A percentile compares a stretch with the other conserved stretches of the same genome.
These are phyloP conservation scores for Neofusicoccum ribis DNA, from an alignment of 2,329 filamentous ascomycete genomes.

Conservation along the genomic window DNA sequence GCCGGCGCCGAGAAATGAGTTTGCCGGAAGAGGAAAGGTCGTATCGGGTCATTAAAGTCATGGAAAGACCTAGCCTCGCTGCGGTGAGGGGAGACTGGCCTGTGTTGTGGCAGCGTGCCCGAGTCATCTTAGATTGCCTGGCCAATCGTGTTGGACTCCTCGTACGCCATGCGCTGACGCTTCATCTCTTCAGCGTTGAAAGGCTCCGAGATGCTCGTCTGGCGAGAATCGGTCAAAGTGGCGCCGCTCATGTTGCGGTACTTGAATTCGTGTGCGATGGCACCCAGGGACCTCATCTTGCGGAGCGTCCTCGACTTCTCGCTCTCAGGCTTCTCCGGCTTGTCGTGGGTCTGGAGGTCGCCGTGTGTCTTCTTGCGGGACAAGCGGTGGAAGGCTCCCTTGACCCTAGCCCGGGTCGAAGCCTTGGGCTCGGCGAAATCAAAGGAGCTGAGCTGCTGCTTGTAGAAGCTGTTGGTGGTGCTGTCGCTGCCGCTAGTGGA, in stretches of 20 bases:
- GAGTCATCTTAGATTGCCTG: constrained; percentile 11
- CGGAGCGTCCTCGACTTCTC: constrained; percentile 34
- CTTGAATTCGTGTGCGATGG: constrained; percentile 27
- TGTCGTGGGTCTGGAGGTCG: not conserved
- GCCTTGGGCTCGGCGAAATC: constrained; percentile 38
- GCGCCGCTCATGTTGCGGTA: constrained; percentile 18
- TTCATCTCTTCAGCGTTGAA: constrained; percentile 40
- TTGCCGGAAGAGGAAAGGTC: constrained; percentile 9
- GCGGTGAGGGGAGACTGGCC: not conserved
- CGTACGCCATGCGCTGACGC: constrained; percentile 37
- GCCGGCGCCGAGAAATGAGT: not conserved
- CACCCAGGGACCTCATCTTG: constrained; percentile 35
- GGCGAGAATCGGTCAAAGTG: constrained; percentile 9
- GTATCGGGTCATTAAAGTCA: constrained; percentile 17
- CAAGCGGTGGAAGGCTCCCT: not conserved
- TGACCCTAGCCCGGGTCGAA: constrained; percentile 48
- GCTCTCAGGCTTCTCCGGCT: constrained; percentile 23
- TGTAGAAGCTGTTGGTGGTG: constrained; percentile 20
- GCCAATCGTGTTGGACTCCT: constrained; percentile 26
- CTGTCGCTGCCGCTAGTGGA: constrained; percentile 30
- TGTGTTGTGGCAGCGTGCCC: not conserved
- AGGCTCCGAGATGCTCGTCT: constrained; percentile 31
- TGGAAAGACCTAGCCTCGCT: constrained; percentile 3
- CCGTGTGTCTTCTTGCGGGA: constrained; percentile 11
- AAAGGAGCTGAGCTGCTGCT: constrained; percentile 21